Evolutionary conservation across 441 rosid genomes (phyloP).

Genomic region (Capsella rubella): DNA sequence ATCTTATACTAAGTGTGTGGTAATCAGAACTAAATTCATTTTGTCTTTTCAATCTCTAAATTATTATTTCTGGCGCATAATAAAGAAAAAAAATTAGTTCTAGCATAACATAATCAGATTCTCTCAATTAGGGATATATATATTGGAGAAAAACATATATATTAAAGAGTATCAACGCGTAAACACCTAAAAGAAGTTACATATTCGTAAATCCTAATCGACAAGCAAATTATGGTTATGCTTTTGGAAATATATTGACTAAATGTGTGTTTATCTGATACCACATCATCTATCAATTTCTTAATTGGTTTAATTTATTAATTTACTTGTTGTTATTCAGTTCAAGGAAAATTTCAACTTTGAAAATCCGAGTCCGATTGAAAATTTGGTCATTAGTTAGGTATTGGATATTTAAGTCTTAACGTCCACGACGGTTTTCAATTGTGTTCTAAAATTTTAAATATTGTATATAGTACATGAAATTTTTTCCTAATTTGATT

Average conservation of each 20-base stretch:
- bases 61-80: neutral
- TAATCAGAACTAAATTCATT: neutral
- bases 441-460: slow-evolving; percentile 7
- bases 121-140: neutral
- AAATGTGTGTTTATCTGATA: slow-evolving; percentile 14
- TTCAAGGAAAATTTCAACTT: slow-evolving; percentile 13
- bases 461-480: neutral
- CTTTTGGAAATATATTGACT: slow-evolving; percentile 37
- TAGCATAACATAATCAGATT: neutral
- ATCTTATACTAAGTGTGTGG: neutral
- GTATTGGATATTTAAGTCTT: slow-evolving; percentile 40
- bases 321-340: slow-evolving; percentile 16
- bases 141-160: no score
- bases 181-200: slow-evolving; percentile 18
- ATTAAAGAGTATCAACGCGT: neutral
- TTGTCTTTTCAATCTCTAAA: neutral
- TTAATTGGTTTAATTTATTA: neutral
- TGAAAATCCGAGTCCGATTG: slow-evolving; percentile 29
- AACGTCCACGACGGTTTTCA: slow-evolving; percentile 33
- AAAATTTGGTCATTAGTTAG: slow-evolving; percentile 36
- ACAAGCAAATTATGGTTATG: slow-evolving; percentile 18
- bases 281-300: slow-evolving; percentile 24
- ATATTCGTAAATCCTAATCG: slow-evolving; percentile 2
- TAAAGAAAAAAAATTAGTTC: neutral
- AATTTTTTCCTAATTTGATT: slow-evolving; percentile 28